Percentiles rank a stretch among this genome's conserved stretches.
phyloP scores from a whole-genome alignment of 306 rosid species.

The Quercus variabilis region DNA sequence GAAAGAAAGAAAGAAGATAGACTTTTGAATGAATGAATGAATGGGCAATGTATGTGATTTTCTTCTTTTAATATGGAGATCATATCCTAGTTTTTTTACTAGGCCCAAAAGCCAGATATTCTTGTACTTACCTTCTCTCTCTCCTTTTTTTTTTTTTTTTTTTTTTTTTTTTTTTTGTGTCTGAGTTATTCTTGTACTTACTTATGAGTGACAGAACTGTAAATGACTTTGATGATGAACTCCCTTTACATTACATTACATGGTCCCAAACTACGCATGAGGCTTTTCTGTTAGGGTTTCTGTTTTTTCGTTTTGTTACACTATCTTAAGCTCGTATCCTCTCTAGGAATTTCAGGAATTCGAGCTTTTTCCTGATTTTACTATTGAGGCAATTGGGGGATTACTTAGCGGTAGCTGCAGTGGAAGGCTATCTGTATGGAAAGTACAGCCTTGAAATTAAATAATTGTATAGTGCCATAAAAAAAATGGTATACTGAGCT shows the following conservation, averaged over 20 bases:
- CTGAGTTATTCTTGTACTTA: too few species aligned
- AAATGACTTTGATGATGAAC: not conserved
- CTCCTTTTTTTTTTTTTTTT: too few species aligned
- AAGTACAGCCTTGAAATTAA: conserved; percentile 1
- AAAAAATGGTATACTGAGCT: not conserved
- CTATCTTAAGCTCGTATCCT: conserved; percentile 24
- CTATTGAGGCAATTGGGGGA: conserved; percentile 15
- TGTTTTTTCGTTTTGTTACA: conserved; percentile 29
- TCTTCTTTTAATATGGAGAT: conserved; percentile 44
- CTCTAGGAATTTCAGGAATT: conserved; percentile 20
- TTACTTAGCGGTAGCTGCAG: conserved; percentile 10
- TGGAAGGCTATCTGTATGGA: conserved; percentile 6
- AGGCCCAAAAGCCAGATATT: conserved; percentile 28
- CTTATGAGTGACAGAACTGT: conserved; percentile 10
- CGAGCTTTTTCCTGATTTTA: conserved; percentile 20
- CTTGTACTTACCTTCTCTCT: conserved; percentile 24
- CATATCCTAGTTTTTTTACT: not conserved
- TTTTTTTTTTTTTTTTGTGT: too few species aligned
- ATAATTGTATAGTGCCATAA: not conserved
- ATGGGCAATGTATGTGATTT: conserved; percentile 37
- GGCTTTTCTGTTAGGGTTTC: conserved; percentile 49
- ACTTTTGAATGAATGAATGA: conserved; percentile 75
- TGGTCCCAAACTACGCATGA: conserved; percentile 21
- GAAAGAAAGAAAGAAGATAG: conserved; percentile 32
- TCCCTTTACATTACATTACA: not conserved